phyloP scores from a whole-genome alignment of 192 early-diverging fungal species.

The Coemansia sp. region DNA sequence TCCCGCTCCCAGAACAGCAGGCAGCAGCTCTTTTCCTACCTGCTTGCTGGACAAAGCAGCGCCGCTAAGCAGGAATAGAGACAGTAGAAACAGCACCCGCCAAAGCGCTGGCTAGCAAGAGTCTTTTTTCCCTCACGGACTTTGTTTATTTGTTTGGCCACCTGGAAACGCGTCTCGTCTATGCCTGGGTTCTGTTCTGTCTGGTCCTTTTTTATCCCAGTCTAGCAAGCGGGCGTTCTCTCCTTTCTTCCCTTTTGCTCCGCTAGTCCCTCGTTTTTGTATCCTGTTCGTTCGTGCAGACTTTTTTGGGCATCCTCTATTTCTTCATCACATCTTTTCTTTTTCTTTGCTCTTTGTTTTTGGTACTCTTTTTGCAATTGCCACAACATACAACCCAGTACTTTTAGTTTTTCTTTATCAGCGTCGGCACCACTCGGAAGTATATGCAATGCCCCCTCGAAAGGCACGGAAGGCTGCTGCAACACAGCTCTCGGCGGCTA shows the following conservation, averaged over 20 bases:
- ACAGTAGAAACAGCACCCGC: too few species aligned
- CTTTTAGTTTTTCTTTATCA: too few species aligned
- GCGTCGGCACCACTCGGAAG: too few species aligned
- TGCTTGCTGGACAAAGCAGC: too few species aligned
- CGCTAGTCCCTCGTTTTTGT: constrained; percentile 7
- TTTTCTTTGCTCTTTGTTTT: not conserved
- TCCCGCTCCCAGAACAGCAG: too few species aligned
- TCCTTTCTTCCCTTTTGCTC: not conserved
- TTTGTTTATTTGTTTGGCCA: not conserved
- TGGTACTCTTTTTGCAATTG: not conserved
- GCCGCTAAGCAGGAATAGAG: too few species aligned
- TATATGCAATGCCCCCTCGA: constrained; percentile 22
- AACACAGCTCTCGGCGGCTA: not conserved
- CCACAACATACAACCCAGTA: too few species aligned
- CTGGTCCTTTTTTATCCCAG: not conserved
- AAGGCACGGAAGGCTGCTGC: constrained; percentile 13
- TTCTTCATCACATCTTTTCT: not conserved
- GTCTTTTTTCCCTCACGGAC: too few species aligned
- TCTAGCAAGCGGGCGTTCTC: not conserved
- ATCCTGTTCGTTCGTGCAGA: not conserved
- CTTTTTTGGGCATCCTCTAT: not conserved
- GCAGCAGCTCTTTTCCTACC: too few species aligned
- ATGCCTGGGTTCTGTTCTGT: not conserved
- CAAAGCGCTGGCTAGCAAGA: too few species aligned
- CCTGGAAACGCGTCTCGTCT: not conserved